phyloP scores from a whole-genome alignment of 2,329 filamentous ascomycete species.

The Aspergillus quadrilineatus region DNA sequence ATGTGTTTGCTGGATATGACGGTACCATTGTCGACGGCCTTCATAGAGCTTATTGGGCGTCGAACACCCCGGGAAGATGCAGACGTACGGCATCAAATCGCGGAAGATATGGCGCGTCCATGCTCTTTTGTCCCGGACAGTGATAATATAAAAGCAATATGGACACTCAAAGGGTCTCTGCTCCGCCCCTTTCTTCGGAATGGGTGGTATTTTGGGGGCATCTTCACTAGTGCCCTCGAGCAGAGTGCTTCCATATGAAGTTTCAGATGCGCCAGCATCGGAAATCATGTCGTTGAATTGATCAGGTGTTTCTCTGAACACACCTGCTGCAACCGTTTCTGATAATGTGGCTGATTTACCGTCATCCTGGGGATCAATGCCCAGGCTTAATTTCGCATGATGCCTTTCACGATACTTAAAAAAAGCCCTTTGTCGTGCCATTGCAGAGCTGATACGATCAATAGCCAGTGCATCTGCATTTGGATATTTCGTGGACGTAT shows the following conservation, averaged over 20 bases:
- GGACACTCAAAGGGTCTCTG: conserved; percentile 40
- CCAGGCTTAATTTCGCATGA: conserved; percentile 31
- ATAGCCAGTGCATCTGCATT: conserved; percentile 16
- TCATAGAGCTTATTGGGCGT: conserved; percentile 21
- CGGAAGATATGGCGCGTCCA: conserved; percentile 43
- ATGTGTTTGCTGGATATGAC: neutral
- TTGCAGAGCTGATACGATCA: conserved; percentile 32
- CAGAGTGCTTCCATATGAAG: neutral
- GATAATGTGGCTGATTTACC: conserved; percentile 9
- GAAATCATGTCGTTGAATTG: neutral
- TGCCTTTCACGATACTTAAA: conserved; percentile 42
- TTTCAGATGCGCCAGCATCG: neutral
- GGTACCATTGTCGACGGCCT: conserved; percentile 20
- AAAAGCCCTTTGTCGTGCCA: conserved; percentile 37
- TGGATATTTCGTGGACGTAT: conserved; percentile 2
- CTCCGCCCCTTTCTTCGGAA: conserved; percentile 22
- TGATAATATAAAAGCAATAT: conserved; percentile 42
- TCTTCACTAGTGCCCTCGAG: neutral
- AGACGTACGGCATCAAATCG: conserved; percentile 44
- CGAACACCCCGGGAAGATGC: conserved; percentile 30
- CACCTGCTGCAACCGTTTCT: conserved; percentile 9
- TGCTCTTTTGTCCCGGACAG: conserved; percentile 18
- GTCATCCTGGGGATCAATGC: conserved; percentile 18
- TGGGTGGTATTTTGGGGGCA: conserved; percentile 21
- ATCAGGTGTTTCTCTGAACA: neutral